A percentile compares a stretch with the other conserved stretches of the same genome.
These are phyloP conservation scores for Mycosphaerella arachidis DNA, from an alignment of 2,329 filamentous ascomycete genomes.

Conservation along the genomic window DNA sequence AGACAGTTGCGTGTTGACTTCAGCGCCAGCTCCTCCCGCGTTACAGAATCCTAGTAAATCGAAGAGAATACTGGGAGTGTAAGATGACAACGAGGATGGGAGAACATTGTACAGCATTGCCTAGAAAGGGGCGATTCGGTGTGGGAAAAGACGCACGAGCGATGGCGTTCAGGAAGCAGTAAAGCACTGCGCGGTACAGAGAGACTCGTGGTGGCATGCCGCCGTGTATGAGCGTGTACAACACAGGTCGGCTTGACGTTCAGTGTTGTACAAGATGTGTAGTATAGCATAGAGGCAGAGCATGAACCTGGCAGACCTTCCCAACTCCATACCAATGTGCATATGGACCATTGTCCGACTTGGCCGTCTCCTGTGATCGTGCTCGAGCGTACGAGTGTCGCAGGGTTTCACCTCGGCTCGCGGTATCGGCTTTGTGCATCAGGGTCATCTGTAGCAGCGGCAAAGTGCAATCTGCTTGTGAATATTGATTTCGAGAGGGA, in stretches of 20 bases:
- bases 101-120: neutral
- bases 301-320: neutral
- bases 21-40: conserved; percentile 16
- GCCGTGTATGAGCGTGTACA: neutral
- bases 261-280: neutral
- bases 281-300: conserved; percentile 1
- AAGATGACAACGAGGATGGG: neutral
- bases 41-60: neutral
- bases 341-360: neutral
- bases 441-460: neutral
- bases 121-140: neutral
- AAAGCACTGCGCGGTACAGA: neutral
- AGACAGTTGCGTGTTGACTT: conserved; percentile 64
- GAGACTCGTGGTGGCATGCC: neutral
- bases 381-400: neutral
- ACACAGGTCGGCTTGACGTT: neutral
- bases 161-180: neutral
- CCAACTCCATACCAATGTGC: neutral
- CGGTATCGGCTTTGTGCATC: neutral
- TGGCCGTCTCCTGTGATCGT: neutral
- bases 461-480: neutral
- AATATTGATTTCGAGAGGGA: neutral
- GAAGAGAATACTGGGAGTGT: neutral
- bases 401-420: neutral
- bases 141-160: neutral